phyloP scores from a whole-genome alignment of 768 basidiomycete species.

The Trametes cubensis region DNA sequence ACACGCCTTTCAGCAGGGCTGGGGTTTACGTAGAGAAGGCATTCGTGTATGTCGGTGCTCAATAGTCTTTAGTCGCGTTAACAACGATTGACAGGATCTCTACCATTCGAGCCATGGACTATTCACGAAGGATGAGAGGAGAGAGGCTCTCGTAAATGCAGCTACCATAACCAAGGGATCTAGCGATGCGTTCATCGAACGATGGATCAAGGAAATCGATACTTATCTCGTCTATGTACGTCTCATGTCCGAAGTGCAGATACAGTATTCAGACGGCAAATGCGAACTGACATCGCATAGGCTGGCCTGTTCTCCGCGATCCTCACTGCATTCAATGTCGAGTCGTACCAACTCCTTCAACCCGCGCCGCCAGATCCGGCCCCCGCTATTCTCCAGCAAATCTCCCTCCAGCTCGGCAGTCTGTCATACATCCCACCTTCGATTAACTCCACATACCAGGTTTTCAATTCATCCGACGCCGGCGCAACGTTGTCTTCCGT shows the following conservation, averaged over 20 bases:
- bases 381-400: neutral
- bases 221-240: constrained; percentile 7
- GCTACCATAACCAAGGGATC: neutral
- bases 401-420: constrained; percentile 14
- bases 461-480: neutral
- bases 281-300: constrained; percentile 16
- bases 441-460: constrained; percentile 17
- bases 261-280: neutral
- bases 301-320: constrained; percentile 33
- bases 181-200: constrained; percentile 4
- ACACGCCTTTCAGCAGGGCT: too few relatives aligned
- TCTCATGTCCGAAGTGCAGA: neutral
- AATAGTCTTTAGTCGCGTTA: too few relatives aligned
- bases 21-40: too few relatives aligned
- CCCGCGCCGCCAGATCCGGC: constrained; percentile 1
- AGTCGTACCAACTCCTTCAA: constrained; percentile 26
- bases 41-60: too few relatives aligned
- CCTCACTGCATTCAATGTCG: constrained; percentile 30
- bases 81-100: neutral
- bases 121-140: constrained; percentile 40
- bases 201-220: constrained; percentile 7
- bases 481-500: neutral
- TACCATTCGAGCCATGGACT: neutral
- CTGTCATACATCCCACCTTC: constrained; percentile 11
- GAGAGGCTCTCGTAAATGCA: neutral